Conservation (phyloP, 129 eudicot genomes). For the Chrysanthemum seticuspe region DNA sequence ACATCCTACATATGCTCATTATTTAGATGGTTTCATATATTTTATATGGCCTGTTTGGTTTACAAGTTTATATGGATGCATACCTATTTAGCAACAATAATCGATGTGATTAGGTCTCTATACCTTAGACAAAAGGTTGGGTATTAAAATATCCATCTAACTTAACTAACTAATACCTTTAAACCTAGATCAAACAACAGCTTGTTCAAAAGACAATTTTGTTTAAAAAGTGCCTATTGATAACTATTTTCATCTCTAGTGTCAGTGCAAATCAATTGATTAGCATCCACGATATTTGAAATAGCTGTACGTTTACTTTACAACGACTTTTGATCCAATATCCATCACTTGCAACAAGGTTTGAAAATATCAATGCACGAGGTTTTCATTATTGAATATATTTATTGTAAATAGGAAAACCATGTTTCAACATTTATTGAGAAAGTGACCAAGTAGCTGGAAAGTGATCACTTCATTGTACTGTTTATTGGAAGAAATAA, state of each 20-base stretch:
- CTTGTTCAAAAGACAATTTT: too few species aligned
- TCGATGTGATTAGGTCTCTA: neutral
- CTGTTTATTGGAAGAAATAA: neutral
- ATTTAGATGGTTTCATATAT: neutral
- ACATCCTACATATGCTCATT: neutral
- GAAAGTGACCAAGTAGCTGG: neutral
- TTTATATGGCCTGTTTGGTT: too few species aligned
- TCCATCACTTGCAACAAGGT: neutral
- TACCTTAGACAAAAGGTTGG: too few species aligned
- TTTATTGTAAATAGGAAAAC: neutral
- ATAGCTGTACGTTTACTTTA: neutral
- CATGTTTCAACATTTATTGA: neutral
- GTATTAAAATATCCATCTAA: too few species aligned
- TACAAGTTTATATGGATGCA: neutral
- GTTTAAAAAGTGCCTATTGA: too few species aligned
- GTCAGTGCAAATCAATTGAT: too few species aligned
- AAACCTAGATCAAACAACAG: too few species aligned
- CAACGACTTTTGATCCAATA: neutral
- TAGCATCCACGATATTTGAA: too few species aligned
- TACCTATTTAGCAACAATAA: neutral
- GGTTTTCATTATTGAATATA: neutral
- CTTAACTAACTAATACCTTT: too few species aligned
- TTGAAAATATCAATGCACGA: too few species aligned
- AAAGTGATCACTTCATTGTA: constrained; percentile 5
- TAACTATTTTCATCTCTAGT: too few species aligned